phyloP scores from a whole-genome alignment of 1,284 basidiomycete genomes.

The Fomitiporia mediterranea region DNA sequence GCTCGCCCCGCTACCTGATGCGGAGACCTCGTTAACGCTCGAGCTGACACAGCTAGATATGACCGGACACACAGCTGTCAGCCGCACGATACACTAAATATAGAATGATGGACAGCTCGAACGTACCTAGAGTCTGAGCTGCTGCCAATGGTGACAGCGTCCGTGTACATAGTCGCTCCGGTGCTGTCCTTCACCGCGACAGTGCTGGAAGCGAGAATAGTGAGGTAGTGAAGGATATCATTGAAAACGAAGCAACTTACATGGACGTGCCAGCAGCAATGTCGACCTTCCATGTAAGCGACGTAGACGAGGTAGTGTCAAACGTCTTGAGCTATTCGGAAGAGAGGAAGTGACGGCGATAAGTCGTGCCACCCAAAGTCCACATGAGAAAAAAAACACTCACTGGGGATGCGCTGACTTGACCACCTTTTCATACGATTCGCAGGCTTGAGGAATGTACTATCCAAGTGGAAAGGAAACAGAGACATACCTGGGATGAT shows the following conservation, averaged over 20 bases:
- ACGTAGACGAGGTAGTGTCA: conserved; percentile 39
- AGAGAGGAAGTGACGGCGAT: neutral
- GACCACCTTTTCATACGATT: conserved; percentile 42
- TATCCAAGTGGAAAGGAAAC: neutral
- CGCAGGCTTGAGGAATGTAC: conserved; percentile 2
- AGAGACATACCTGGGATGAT: conserved; percentile 54
- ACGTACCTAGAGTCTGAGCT: conserved; percentile 38
- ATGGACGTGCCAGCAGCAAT: conserved; percentile 46
- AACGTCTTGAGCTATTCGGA: conserved; percentile 49
- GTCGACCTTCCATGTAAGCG: conserved; percentile 61
- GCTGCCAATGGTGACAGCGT: conserved; percentile 45
- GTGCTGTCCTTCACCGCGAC: conserved; percentile 53
- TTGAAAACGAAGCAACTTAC: conserved; percentile 37
- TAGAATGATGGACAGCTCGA: neutral
- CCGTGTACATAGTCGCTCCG: conserved; percentile 53
- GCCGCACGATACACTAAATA: neutral
- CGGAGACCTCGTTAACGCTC: conserved; percentile 22
- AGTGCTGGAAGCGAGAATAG: conserved; percentile 36
- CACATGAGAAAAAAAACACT: conserved; percentile 25
- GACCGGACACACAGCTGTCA: neutral
- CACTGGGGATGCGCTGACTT: conserved; percentile 51
- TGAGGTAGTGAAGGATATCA: no score
- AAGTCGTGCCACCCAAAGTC: neutral
- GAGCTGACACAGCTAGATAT: conserved; percentile 28
- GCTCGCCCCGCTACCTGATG: neutral